A percentile compares a stretch with the other conserved stretches of the same genome.
These are phyloP conservation scores for Phytopythium kandeliae DNA, from an alignment of 352 stramenopile species.

Conservation along the genomic window DNA sequence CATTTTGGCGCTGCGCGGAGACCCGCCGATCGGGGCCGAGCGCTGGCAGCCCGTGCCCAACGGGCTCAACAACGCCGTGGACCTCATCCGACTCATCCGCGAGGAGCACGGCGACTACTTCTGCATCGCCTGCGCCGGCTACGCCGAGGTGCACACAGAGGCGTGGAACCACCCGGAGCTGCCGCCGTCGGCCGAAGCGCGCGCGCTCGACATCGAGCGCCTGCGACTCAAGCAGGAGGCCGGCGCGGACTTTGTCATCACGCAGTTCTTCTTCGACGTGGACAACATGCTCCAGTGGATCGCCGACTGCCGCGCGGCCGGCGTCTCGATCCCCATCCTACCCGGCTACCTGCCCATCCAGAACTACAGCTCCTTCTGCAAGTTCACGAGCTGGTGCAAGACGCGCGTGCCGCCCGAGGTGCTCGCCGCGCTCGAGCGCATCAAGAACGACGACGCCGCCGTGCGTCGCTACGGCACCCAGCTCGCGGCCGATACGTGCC, in stretches of 20 bases:
- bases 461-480: conserved; percentile 94
- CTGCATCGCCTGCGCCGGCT: conserved; percentile 95
- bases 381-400: conserved; percentile 98
- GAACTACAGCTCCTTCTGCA: conserved; percentile 96
- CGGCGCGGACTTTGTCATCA: conserved; percentile 98
- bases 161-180: conserved; percentile 82
- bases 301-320: conserved; percentile 85
- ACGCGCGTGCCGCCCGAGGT: conserved; percentile 92
- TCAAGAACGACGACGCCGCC: conserved; percentile 94
- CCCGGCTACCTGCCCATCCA: conserved; percentile 89
- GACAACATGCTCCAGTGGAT: conserved; percentile 96
- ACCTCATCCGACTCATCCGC: conserved; percentile 96
- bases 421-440: conserved; percentile 54
- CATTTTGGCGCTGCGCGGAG: conserved; percentile 97
- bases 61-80: conserved; percentile 91
- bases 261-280: conserved; percentile 99
- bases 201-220: conserved; percentile 91
- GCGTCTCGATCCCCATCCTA: conserved; percentile 95
- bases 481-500: conserved; percentile 92
- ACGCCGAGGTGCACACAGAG: conserved; percentile 92
- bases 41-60: conserved; percentile 79
- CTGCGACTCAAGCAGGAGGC: conserved; percentile 97
- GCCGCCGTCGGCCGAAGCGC: conserved; percentile 70
- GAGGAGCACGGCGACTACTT: conserved; percentile 96
- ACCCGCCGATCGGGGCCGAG: conserved; percentile 92